Evolutionary conservation across 169 alveolate genomes (phyloP), one percentile per base, ranked within the genome.

Genomic region (Plasmodium coatneyi): DNA sequence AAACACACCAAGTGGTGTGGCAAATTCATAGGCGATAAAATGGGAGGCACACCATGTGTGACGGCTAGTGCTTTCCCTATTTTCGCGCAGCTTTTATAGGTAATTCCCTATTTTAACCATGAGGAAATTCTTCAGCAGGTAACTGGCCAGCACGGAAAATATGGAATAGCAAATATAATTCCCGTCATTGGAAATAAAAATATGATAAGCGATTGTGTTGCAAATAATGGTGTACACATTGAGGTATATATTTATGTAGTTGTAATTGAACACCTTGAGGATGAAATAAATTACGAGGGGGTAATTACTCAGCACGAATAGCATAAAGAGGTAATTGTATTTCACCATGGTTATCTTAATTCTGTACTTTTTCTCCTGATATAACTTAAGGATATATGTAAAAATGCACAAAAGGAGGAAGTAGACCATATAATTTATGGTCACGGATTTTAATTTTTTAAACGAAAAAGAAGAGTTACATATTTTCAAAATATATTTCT

Each of bases 301-400:
- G 41, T 89, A 89, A 22, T 89, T 89, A 72, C 94, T 89, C 32
- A 89, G 71, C 19, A 89, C 82, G 66, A 89, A 89, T 4, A 89
- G 90, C 94, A 89, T 89, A 89, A 89, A 89, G 28, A 89, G 90
- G 71, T 89, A 89, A 30, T 89, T 89, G 22, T 89, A 89, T 52
- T 89, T 89, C 19, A 89, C 82, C 94, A 89, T 89, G 12, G 83
- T 89, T 36, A 89, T 89, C 6, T 66, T 71, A 5, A 79, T 39
- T 56, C 56, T 79, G 14, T 89, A 89, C 41, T 79, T 89, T 25
- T 52, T 39, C 71, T 89, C 90, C 71, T 89, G 94, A 66, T 89
- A 89, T 89, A 89, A 41, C 81, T 89, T 89, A 12, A 89, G 76
- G 5, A 89, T 12, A 49, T 89, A 41, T 6, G 94, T 89, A 60